These are phyloP conservation scores for Mucor irregularis DNA, from an alignment of 371 early-diverging fungal genomes.

Conservation along the genomic window DNA sequence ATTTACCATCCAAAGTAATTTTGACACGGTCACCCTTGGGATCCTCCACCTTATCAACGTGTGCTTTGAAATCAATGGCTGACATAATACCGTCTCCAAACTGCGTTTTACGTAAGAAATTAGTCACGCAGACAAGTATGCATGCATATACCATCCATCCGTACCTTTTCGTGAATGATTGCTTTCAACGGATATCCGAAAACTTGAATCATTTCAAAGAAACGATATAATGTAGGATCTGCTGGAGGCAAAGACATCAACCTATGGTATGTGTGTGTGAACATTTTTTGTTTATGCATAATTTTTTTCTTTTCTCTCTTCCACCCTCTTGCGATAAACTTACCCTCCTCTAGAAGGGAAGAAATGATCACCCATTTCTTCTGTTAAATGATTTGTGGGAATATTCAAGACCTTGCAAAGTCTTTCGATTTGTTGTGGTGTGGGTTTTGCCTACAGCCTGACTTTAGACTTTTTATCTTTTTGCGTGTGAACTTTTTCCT, in stretches of 20 bases:
- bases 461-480: not conserved
- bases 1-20: slow-evolving; percentile 56
- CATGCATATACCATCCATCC: not conserved
- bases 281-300: not conserved
- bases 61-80: slow-evolving; percentile 59
- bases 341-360: slow-evolving; percentile 62
- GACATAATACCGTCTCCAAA: slow-evolving; percentile 71
- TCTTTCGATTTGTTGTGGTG: slow-evolving; percentile 47
- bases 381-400: slow-evolving; percentile 53
- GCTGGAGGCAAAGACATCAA: slow-evolving; percentile 47
- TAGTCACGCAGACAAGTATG: not conserved
- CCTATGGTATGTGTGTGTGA: slow-evolving; percentile 18
- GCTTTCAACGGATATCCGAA: slow-evolving; percentile 57
- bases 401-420: slow-evolving; percentile 55
- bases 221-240: slow-evolving; percentile 58
- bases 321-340: not conserved
- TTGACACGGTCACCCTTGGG: slow-evolving; percentile 54
- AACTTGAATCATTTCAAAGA: slow-evolving; percentile 58
- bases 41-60: slow-evolving; percentile 58
- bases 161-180: slow-evolving; percentile 57
- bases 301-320: not conserved
- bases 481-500: not conserved
- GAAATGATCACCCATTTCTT: slow-evolving; percentile 52
- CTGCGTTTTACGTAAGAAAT: not conserved
- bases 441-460: slow-evolving; percentile 48